These are phyloP conservation scores for Melaleuca alternifolia DNA, from an alignment of 345 rosid genomes.

Conservation along the genomic window DNA sequence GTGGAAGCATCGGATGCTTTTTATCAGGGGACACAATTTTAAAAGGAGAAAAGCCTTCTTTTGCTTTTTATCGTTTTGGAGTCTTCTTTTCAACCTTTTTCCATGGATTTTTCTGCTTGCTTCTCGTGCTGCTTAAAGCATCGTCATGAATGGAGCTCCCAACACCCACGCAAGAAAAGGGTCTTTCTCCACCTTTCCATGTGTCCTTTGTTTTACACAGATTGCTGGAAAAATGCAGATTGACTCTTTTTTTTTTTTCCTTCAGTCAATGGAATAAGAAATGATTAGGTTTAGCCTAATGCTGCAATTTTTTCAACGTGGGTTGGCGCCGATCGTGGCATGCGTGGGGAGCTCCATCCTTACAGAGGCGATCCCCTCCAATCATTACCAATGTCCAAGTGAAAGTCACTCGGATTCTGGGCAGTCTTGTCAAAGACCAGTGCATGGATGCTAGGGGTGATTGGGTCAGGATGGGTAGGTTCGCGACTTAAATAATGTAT, in stretches of 20 bases:
- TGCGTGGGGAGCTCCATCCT: background rate
- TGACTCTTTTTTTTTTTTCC: background rate
- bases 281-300: background rate
- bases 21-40: background rate
- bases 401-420: background rate
- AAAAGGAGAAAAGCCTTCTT: background rate
- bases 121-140: conserved; percentile 10
- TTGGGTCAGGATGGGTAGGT: no score
- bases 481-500: no score
- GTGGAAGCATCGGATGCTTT: background rate
- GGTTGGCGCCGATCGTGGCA: background rate
- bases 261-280: background rate
- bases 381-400: background rate
- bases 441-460: background rate
- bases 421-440: background rate
- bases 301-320: background rate
- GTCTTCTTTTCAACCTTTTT: background rate
- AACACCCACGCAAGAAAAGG: conserved; percentile 10
- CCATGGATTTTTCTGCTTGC: background rate
- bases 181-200: background rate
- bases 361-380: background rate
- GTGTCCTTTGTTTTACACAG: background rate
- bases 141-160: conserved; percentile 8
- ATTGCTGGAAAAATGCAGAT: background rate
- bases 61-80: background rate